Evolutionary conservation across 2,329 filamentous ascomycete genomes (phyloP).

Genomic region (Phyllosticta citriasiana): DNA sequence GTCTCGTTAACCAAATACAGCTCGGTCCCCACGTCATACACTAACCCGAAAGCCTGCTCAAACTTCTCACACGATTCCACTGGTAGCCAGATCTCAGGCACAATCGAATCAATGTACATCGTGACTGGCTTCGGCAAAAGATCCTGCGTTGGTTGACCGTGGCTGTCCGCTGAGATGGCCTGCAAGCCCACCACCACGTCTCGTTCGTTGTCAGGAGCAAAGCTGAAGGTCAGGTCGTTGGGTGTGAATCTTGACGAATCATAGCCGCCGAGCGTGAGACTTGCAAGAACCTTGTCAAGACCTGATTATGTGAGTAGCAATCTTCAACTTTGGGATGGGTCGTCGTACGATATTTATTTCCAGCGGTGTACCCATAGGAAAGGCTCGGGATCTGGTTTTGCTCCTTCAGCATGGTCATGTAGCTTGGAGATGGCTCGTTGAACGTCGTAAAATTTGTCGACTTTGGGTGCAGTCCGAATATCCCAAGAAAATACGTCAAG

Average conservation of each 20-base stretch:
- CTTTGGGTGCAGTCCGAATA: conserved; percentile 27
- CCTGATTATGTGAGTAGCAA: conserved; percentile 1
- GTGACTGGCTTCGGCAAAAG: conserved; percentile 20
- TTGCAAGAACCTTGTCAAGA: conserved; percentile 20
- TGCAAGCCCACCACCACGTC: conserved; percentile 22
- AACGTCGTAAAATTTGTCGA: conserved; percentile 31
- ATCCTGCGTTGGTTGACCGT: conserved; percentile 14
- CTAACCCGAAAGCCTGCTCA: conserved; percentile 28
- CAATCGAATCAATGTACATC: conserved; percentile 27
- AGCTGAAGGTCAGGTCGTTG: conserved; percentile 19
- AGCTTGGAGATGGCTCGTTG: conserved; percentile 22
- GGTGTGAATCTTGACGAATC: conserved; percentile 23
- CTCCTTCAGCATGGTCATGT: conserved; percentile 23
- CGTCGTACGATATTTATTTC: conserved; percentile 19
- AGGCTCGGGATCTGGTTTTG: conserved; percentile 23
- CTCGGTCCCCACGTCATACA: conserved; percentile 24
- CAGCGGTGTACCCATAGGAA: conserved; percentile 33
- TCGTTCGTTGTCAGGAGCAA: conserved; percentile 20
- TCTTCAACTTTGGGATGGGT: not conserved
- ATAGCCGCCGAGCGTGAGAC: conserved; percentile 31
- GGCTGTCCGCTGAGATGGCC: conserved; percentile 16
- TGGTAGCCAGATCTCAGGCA: conserved; percentile 33
- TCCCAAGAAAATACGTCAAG: conserved; percentile 28
- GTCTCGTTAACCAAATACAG: conserved; percentile 30
- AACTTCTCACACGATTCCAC: conserved; percentile 23